Base-by-base conservation (phyloP, 305 asterid species). In the Euphrasia arctica region DNA sequence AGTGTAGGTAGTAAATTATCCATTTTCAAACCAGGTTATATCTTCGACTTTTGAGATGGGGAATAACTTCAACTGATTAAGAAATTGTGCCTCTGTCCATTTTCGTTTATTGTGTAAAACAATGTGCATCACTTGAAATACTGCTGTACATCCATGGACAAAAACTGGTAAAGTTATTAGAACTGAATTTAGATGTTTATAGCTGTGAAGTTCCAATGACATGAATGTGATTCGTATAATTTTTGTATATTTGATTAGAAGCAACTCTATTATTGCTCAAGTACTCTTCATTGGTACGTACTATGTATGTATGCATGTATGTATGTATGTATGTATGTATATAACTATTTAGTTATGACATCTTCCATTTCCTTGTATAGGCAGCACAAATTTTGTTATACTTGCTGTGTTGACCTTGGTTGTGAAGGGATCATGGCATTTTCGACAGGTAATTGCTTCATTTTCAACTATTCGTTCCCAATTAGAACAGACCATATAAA, bases 371-470 rank as follows among this genome's bases (percentile, higher is more conserved):
- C 34, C 18, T 14, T 50, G 48, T 39, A 18, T 81, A 89, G 98
- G 98, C 52, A 75, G 97, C 81, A 83, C 98, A 43, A 92, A 89
- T 75, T 89, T 92, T 73, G 79, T 89, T 58, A 73, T 92, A 72
- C 83, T 92, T 57, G 93, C 98, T 10, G 54, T 89, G 61, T 75
- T 87, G 78, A 89, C 97, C 42, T 78, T 92, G 90, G 79, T 79
- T 55, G 72, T 89, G 28, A 89, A 92, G 69, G 96, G 93, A 74
- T 75, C 96, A 74, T 92, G 95, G 95, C 70, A 92, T 76, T 78
- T 81, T 63, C 88, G 97, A 54, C 98, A 92, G 90, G 98, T 92
- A 69, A 79, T 58, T 64, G 32, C 54, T 65, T 77, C 62, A 47
- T 42, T 47, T 58, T 42, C 4, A 67, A 64, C 63, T 67, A 62